Evolutionary conservation across 108 stramenopile species (phyloP), one percentile per base, ranked within the genome.

Genomic region (Chaetoceros tenuissimus): DNA sequence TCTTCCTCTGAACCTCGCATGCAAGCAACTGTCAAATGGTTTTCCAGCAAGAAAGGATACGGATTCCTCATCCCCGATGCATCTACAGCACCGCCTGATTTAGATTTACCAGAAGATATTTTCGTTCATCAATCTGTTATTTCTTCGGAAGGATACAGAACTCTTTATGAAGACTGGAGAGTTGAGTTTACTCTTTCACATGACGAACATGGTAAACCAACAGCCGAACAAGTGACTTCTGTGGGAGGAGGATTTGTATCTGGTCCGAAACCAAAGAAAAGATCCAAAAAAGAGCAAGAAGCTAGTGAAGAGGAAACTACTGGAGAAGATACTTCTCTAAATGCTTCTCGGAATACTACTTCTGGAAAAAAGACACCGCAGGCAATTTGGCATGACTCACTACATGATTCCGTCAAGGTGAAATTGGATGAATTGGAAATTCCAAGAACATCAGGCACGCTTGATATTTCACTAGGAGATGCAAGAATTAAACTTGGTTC

Each of bases 21-120:
- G 55, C 62, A 81, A 67, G 87, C 84, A 64, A 77, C 63, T 22
- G 84, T 85, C 40, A 89, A 89, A 60, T 89, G 87, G 87, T 89
- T 89, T 64, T 79, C 77, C 45, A 85, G 77, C 63, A 73, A 73
- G 57, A 85, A 83, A 72, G 84, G 87, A 8, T 89, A 68, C 43
- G 87, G 87, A 18, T 89, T 89, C 63, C 69, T 89, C 31, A 78
- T 84, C 16, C 82, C 87, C 31, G 82, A 79, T 2, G 40, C 54
- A 20, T 45, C 60, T 10, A 48, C 60, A 7, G 5, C 34, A 40
- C 5, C 5, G 5, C 13, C 34, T 5, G 13, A 5, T 13, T 5
- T 40, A 5, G 58, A 67, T 28, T 45, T 69, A 28, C 55, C 62
- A 20, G 87, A 89, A 58, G 87, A 89, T 68, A 71, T 89, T 40